phyloP scores from a whole-genome alignment of 257 asterid genomes.

The Gentiana dahurica region DNA sequence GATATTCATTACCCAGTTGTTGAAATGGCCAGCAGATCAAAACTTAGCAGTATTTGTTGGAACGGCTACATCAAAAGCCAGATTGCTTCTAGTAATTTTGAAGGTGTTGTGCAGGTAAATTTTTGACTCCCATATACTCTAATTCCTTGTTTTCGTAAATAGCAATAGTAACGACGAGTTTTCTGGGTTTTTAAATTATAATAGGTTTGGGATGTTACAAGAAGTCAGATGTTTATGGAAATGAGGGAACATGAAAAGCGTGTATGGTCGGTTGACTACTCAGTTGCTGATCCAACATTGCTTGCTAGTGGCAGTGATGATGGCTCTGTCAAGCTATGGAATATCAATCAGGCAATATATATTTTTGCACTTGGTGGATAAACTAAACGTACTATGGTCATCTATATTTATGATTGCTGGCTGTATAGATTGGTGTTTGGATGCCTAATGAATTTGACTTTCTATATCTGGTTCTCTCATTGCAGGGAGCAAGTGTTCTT shows the following conservation, averaged over 20 bases:
- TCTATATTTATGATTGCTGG: slow-evolving; percentile 39
- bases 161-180: neutral
- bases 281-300: slow-evolving; percentile 89
- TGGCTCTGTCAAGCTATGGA: slow-evolving; percentile 98
- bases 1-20: slow-evolving; percentile 96
- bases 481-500: slow-evolving; percentile 88
- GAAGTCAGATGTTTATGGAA: slow-evolving; percentile 84
- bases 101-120: slow-evolving; percentile 91
- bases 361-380: slow-evolving; percentile 90
- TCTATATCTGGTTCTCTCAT: slow-evolving; percentile 58
- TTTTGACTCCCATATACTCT: neutral
- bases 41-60: slow-evolving; percentile 97
- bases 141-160: neutral
- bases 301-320: slow-evolving; percentile 98
- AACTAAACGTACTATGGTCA: slow-evolving; percentile 76
- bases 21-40: slow-evolving; percentile 87
- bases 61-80: slow-evolving; percentile 91
- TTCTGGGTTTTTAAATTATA: slow-evolving; percentile 9
- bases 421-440: slow-evolving; percentile 27
- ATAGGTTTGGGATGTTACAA: slow-evolving; percentile 90
- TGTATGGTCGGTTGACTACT: slow-evolving; percentile 94
- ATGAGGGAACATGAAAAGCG: slow-evolving; percentile 96
- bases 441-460: slow-evolving; percentile 39
- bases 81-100: slow-evolving; percentile 96
- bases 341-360: slow-evolving; percentile 99